phyloP scores from a whole-genome alignment of 768 basidiomycete species.

The Clitopilus hobsonii region DNA sequence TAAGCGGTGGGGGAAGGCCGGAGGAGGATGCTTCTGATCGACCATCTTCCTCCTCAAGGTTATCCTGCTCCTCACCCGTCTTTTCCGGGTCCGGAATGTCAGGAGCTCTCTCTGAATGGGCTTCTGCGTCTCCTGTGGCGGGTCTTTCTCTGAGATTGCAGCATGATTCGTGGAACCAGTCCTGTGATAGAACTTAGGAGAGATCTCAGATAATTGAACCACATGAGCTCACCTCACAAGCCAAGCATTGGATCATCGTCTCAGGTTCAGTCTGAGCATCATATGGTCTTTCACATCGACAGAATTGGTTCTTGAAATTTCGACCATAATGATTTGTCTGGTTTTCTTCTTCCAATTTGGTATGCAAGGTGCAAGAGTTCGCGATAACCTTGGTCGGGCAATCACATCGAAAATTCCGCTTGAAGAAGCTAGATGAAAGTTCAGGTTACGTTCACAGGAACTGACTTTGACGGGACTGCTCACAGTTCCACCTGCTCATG shows the following conservation, averaged over 20 bases:
- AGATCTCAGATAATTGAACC: constrained; percentile 1
- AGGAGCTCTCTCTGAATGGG: constrained; percentile 25
- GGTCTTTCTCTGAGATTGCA: constrained; percentile 73
- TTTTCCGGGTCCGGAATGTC: constrained; percentile 12
- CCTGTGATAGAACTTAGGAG: constrained; percentile 38
- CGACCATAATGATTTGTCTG: constrained; percentile 60
- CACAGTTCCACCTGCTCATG: constrained; percentile 82
- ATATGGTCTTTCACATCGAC: constrained; percentile 69
- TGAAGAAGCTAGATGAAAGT: constrained; percentile 54
- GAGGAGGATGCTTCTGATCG: constrained; percentile 61
- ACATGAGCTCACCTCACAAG: constrained; percentile 65
- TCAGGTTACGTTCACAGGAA: constrained; percentile 1
- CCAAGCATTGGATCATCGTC: constrained; percentile 86
- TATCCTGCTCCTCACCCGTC: constrained; percentile 21
- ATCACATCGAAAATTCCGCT: constrained; percentile 79
- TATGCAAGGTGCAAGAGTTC: constrained; percentile 64
- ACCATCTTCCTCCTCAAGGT: constrained; percentile 37
- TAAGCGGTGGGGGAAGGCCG: constrained; percentile 62
- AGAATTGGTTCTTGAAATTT: constrained; percentile 71
- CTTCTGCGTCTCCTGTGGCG: constrained; percentile 37
- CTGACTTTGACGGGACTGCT: constrained; percentile 13
- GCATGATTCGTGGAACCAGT: constrained; percentile 92
- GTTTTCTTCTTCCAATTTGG: constrained; percentile 49
- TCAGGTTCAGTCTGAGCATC: constrained; percentile 70
- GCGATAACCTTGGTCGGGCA: constrained; percentile 66